phyloP scores from a whole-genome alignment of 1,139 yeast genomes.

The Blastobotrys capitulatus region DNA sequence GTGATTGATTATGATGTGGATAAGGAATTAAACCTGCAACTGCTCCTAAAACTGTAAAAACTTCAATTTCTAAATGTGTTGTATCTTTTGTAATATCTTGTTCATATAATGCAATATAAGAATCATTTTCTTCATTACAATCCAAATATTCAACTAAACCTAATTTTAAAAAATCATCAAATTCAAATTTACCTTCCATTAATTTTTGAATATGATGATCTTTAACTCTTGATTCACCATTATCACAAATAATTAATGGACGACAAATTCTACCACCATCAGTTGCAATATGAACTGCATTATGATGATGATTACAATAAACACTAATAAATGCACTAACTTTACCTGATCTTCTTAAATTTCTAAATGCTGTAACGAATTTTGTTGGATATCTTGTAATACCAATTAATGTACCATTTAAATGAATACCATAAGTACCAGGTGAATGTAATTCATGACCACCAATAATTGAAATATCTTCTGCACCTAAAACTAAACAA shows the following conservation, averaged over 20 bases:
- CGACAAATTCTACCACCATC: conserved; percentile 99
- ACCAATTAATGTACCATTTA: conserved; percentile 93
- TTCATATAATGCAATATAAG: conserved; percentile 88
- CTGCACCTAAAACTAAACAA: conserved; percentile 84
- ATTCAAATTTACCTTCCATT: conserved; percentile 64
- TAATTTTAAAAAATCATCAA: conserved; percentile 78
- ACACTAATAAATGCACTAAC: conserved; percentile 88
- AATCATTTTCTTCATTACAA: conserved; percentile 96
- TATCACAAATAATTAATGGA: conserved; percentile 81
- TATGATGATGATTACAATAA: conserved; percentile 82
- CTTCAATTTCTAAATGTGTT: conserved; percentile 94
- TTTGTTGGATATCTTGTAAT: conserved; percentile 79
- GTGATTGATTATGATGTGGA: conserved; percentile 98
- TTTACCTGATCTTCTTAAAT: conserved; percentile 76
- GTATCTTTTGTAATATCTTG: conserved; percentile 48
- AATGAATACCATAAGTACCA: conserved; percentile 76
- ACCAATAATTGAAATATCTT: conserved; percentile 73
- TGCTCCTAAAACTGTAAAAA: conserved; percentile 94
- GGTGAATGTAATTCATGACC: conserved; percentile 74
- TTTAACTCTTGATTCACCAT: conserved; percentile 63
- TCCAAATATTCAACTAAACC: conserved; percentile 95
- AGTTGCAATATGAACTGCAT: conserved; percentile 94
- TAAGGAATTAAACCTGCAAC: conserved; percentile 99
- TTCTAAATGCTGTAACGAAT: conserved; percentile 75
- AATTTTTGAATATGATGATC: conserved; percentile 60